Conservation (phyloP, 257 asterid genomes). For the Salvia hispanica region DNA sequence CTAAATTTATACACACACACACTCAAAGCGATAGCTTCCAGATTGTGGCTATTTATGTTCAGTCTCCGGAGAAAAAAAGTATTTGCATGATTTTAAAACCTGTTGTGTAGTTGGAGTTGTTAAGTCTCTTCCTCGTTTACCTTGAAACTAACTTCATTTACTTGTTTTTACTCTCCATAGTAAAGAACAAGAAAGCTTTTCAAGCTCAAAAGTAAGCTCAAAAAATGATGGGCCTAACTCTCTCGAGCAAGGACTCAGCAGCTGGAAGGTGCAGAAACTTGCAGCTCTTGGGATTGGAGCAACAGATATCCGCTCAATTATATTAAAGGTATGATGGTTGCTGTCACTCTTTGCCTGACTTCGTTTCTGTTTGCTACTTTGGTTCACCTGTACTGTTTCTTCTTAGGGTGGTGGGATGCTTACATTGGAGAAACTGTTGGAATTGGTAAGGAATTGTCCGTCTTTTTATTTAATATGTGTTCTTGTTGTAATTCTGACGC, state of each 20-base stretch:
- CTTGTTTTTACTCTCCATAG: constrained; percentile 43
- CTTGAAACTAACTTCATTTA: constrained; percentile 19
- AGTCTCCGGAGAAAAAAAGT: not conserved
- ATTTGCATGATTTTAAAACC: not conserved
- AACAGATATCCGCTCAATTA: constrained; percentile 56
- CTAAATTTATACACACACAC: not conserved
- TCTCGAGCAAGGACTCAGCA: constrained; percentile 78
- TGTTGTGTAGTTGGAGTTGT: not conserved
- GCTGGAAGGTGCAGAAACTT: constrained; percentile 80
- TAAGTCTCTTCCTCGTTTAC: constrained; percentile 14
- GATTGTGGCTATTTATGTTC: not conserved
- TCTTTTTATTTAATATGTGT: constrained; percentile 15
- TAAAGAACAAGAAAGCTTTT: constrained; percentile 47
- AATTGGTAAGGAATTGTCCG: constrained; percentile 52
- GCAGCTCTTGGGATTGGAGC: constrained; percentile 79
- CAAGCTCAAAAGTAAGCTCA: constrained; percentile 46
- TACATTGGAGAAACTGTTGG: constrained; percentile 70
- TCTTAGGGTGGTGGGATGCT: constrained; percentile 85
- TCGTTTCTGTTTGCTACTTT: not conserved
- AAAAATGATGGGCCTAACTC: constrained; percentile 42
- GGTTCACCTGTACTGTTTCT: constrained; percentile 28
- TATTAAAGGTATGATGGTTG: constrained; percentile 65
- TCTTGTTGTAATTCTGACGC: constrained; percentile 28
- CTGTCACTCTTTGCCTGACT: constrained; percentile 16
- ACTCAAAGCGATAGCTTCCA: not conserved